Evolutionary conservation across 805 yeast species (phyloP).

Genomic region (Ogataea trehalophila): DNA sequence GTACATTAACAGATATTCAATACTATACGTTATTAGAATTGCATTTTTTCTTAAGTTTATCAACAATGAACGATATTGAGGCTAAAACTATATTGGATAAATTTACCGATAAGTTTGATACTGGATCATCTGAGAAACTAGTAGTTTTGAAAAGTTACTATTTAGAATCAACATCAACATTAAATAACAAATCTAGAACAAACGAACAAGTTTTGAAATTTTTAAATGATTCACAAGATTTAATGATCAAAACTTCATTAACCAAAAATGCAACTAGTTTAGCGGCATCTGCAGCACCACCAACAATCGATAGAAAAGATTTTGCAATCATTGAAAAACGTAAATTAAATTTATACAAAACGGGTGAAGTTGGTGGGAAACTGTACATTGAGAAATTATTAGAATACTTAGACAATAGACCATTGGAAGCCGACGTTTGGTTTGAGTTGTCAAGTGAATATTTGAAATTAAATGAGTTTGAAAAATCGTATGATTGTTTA

Average conservation of each 20-base stretch:
- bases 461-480: slow-evolving; percentile 52
- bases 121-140: slow-evolving; percentile 47
- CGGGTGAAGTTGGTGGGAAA: slow-evolving; percentile 22
- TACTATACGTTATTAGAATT: slow-evolving; percentile 60
- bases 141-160: slow-evolving; percentile 50
- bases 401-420: slow-evolving; percentile 55
- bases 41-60: slow-evolving; percentile 60
- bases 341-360: slow-evolving; percentile 15
- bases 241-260: slow-evolving; percentile 13
- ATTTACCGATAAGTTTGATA: slow-evolving; percentile 61
- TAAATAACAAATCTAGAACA: slow-evolving; percentile 11
- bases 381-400: slow-evolving; percentile 53
- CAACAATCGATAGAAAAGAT: slow-evolving; percentile 19
- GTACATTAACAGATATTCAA: slow-evolving; percentile 38
- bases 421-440: slow-evolving; percentile 77
- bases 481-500: slow-evolving; percentile 59
- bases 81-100: slow-evolving; percentile 65
- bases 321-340: slow-evolving; percentile 21
- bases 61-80: slow-evolving; percentile 60
- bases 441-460: slow-evolving; percentile 71
- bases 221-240: slow-evolving; percentile 19
- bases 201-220: slow-evolving; percentile 31
- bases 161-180: slow-evolving; percentile 47
- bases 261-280: slow-evolving; percentile 18
- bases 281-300: slow-evolving; percentile 21